These are phyloP conservation scores for Cutaneotrichosporon sp. DNA, from an alignment of 1,284 basidiomycete species.

Conservation along the genomic window DNA sequence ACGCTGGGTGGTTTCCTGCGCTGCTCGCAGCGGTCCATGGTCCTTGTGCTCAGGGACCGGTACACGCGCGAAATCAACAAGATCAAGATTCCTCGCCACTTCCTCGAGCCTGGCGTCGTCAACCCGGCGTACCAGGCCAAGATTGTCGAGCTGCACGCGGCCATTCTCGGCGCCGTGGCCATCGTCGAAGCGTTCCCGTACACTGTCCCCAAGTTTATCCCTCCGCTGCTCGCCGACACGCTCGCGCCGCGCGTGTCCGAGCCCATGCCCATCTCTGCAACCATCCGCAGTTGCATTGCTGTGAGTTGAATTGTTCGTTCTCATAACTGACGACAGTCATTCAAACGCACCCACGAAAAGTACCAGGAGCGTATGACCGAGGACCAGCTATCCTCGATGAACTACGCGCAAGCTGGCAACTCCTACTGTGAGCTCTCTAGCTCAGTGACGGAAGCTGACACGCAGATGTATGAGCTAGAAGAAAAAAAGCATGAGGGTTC, in stretches of 20 bases:
- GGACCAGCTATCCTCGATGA: slow-evolving; percentile 79
- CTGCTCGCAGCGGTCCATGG: slow-evolving; percentile 85
- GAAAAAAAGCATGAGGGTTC: not conserved
- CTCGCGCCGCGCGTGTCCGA: slow-evolving; percentile 67
- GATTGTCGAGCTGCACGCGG: slow-evolving; percentile 74
- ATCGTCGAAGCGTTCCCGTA: slow-evolving; percentile 58
- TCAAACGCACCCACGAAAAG: slow-evolving; percentile 48
- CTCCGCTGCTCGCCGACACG: slow-evolving; percentile 39
- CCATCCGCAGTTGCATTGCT: slow-evolving; percentile 80
- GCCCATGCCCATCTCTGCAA: slow-evolving; percentile 84
- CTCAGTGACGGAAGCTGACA: not conserved
- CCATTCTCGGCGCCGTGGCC: slow-evolving; percentile 69
- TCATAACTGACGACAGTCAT: slow-evolving; percentile 32
- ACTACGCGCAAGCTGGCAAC: slow-evolving; percentile 82
- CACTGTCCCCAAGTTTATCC: slow-evolving; percentile 59
- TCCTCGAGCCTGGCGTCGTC: slow-evolving; percentile 52
- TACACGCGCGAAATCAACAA: slow-evolving; percentile 64
- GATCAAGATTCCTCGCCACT: slow-evolving; percentile 64
- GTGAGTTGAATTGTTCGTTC: slow-evolving; percentile 19
- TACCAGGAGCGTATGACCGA: slow-evolving; percentile 86
- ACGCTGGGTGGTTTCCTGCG: slow-evolving; percentile 84
- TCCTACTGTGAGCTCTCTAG: slow-evolving; percentile 67
- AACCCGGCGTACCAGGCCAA: slow-evolving; percentile 65
- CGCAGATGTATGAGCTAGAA: not conserved
- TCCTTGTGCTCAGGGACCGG: slow-evolving; percentile 79